Base-by-base conservation (phyloP, 257 asterid species). In the Solanum paucissectum region DNA sequence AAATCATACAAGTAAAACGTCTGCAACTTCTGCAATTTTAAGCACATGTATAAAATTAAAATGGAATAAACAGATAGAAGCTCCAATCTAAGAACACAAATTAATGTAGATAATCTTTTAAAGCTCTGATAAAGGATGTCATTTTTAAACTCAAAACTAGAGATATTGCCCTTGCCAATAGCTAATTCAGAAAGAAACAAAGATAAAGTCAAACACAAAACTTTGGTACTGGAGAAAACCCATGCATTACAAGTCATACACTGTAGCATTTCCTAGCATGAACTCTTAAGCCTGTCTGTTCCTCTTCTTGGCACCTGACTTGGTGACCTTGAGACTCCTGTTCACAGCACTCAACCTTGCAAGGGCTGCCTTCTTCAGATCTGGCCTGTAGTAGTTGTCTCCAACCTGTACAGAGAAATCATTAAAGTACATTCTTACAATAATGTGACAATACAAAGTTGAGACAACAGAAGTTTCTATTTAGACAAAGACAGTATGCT, bases 261-360 rank as follows among this genome's bases (percentile, higher is more conserved):
- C 85, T 44, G 25, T 38, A 79, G 42, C 69, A 87, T 42, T 87
- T 88, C 40, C 88, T 87, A 83, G 52, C 64, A 82, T 32, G 21
- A 82, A 32, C 69, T 32, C 71, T 32, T 79, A 40, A 49, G 93
- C 92, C 89, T 96, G 99, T 87, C 98, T 95, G 90, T 91, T 95
- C 94, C 87, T 95, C 98, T 95, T 96, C 95, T 96, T 96, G 33
- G 89, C 94, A 75, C 99, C 98, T 9, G 98, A 96, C 89, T 95
- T 96, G 64, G 98, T 88, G n/a, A 96, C 98, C 94, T 93, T 96
- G 87, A 95, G 98, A 92, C 98, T 95, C 93, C 95, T 91, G 94
- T 93, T 91, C 82, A 96, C 97, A 16, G 76, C 95, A 42, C 98
- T 93, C 88, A 96, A 88, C 86, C 98, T 94, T 49, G 99, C 98